These are phyloP conservation scores for Hysterium pulicare DNA, from an alignment of 2,329 filamentous ascomycete species.

Conservation along the genomic window DNA sequence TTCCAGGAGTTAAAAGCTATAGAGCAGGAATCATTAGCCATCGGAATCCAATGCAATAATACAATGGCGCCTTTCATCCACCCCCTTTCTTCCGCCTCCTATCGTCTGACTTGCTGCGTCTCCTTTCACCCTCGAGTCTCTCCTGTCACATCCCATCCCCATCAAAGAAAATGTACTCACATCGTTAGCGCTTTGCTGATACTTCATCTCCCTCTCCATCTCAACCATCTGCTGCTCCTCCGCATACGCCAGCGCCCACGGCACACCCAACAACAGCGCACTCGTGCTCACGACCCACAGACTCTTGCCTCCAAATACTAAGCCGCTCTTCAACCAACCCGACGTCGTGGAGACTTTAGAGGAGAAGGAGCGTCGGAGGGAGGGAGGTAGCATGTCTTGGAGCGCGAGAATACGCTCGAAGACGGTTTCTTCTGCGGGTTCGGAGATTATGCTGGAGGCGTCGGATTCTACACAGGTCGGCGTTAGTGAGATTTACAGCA, in stretches of 20 bases:
- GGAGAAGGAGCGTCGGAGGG: slow-evolving; percentile 41
- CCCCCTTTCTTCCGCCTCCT: too few relatives aligned
- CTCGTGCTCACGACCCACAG: slow-evolving; percentile 90
- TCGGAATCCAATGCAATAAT: too few relatives aligned
- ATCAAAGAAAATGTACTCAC: slow-evolving; percentile 40
- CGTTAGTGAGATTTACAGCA: slow-evolving; percentile 3
- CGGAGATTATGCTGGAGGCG: slow-evolving; percentile 71
- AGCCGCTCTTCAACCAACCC: slow-evolving; percentile 56
- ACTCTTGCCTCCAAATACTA: slow-evolving; percentile 76
- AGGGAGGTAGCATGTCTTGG: slow-evolving; percentile 45
- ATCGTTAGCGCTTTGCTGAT: slow-evolving; percentile 89
- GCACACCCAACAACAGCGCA: slow-evolving; percentile 84
- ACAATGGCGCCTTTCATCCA: too few relatives aligned
- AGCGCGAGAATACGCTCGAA: slow-evolving; percentile 43
- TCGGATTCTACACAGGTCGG: slow-evolving; percentile 48
- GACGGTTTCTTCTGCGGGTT: slow-evolving; percentile 44
- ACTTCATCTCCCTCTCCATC: slow-evolving; percentile 96
- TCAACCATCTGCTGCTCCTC: slow-evolving; percentile 97
- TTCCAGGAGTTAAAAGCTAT: slow-evolving; percentile 34
- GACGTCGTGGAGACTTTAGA: slow-evolving; percentile 49
- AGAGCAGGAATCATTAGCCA: neutral
- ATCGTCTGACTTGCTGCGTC: too few relatives aligned
- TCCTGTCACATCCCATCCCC: neutral
- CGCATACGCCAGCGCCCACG: slow-evolving; percentile 86
- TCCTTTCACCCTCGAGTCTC: neutral